Base-by-base conservation (phyloP, 768 basidiomycete genomes). In the Porphyrellus cyaneotinctus region DNA sequence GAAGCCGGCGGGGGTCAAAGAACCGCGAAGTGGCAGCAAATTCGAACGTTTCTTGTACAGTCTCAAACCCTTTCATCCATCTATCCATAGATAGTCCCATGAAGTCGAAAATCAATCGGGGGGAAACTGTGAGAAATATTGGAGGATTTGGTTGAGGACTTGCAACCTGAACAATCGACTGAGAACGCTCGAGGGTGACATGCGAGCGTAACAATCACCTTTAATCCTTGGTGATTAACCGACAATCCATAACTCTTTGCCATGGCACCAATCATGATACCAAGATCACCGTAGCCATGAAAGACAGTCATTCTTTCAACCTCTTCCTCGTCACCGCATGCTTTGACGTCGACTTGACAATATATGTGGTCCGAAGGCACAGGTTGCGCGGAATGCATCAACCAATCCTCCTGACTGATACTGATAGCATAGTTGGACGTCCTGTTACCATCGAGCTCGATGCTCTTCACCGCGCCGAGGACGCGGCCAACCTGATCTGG, bases 201-300 rank as follows among this genome's bases (percentile, higher is more conserved):
- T 26, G 30, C 8, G 30, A 13, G 24, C 17, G 48, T 15, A 39
- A 39, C 15, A 22, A 65, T 47, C 37, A 84, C 86, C 75, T 80
- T 85, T 18, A 88, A 64, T 0, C 86, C 87, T 38, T 79, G 74
- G 22, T 67, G 69, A 6, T 80, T 79, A 0, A 84, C 64, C 2
- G 67, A 60, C 3, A 88, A 58, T 3, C 84, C 82, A 43, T 69
- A 68, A 48, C 78, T 78, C 36, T 75, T 74, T 10, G 74, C 77
- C 17, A 88, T 65, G 14, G 84, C 64, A 11, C 81, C 78, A 43
- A 88, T 65, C 15, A 88, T 84, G 79, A 87, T 85, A 0, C 83
- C 83, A 17, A 88, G 72, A 58, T 88, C 87, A 10, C 87, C 87
- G 58, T 87, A 88, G 2, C 80, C 78, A 52, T 81, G 75, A 59